Conservation (phyloP, 2,329 filamentous ascomycete genomes). For the Pyricularia pennisetigena region DNA sequence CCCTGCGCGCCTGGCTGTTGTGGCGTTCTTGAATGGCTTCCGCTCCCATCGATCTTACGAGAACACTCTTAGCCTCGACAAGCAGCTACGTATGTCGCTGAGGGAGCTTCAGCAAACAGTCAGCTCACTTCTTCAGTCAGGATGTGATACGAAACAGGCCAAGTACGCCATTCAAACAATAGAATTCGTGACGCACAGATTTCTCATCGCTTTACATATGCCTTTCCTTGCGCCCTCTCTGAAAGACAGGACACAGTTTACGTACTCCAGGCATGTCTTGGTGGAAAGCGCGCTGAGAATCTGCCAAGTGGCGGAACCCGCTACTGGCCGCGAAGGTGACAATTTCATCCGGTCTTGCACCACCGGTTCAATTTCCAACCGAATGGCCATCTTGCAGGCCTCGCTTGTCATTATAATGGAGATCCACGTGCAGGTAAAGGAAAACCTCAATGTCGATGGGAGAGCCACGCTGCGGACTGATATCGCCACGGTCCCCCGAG, state of each 20-base stretch:
- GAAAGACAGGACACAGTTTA: neutral
- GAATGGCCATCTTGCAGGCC: neutral
- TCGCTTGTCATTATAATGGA: neutral
- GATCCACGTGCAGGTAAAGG: neutral
- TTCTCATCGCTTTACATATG: neutral
- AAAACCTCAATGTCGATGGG: neutral
- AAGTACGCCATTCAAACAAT: neutral
- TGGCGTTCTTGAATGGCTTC: neutral
- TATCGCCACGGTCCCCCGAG: neutral
- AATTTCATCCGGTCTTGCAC: neutral
- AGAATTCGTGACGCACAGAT: neutral
- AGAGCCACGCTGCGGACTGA: neutral
- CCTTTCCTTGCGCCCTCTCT: neutral
- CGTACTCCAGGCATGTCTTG: neutral
- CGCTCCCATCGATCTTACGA: neutral
- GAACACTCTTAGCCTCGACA: neutral
- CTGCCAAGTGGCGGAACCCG: neutral
- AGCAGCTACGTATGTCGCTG: neutral
- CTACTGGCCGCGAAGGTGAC: neutral
- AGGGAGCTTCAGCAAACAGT: neutral
- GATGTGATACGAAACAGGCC: neutral
- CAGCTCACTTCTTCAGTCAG: neutral
- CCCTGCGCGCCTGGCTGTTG: neutral
- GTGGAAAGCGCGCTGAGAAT: neutral
- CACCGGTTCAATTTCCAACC: neutral